Conservation (phyloP, 345 rosid species). For the Acer saccharum region DNA sequence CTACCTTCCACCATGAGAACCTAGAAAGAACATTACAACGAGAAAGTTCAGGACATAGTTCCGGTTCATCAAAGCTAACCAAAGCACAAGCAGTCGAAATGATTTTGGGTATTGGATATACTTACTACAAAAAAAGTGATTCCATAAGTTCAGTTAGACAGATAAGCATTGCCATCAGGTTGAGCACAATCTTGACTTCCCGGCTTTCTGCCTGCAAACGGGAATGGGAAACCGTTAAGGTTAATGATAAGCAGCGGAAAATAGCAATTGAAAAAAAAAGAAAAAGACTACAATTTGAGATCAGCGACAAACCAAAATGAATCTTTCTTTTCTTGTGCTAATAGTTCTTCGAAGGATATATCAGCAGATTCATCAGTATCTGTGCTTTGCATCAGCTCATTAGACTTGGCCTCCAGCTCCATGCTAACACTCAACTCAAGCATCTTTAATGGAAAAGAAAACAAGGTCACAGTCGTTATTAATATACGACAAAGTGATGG, state of each 20-base stretch:
- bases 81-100: not conserved
- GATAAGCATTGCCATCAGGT: constrained; percentile 20
- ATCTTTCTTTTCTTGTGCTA: constrained; percentile 92
- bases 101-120: not conserved
- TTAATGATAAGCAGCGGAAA: not conserved
- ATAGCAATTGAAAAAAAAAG: not conserved
- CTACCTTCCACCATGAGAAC: not conserved
- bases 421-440: constrained; percentile 64
- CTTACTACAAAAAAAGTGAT: constrained; percentile 10
- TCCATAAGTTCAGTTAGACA: constrained; percentile 16
- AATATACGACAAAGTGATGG: not conserved
- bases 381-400: constrained; percentile 37
- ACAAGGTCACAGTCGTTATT: constrained; percentile 12
- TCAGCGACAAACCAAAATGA: constrained; percentile 66
- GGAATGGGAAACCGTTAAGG: constrained; percentile 6
- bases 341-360: constrained; percentile 85
- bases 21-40: not conserved
- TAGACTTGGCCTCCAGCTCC: constrained; percentile 56
- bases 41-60: not conserved
- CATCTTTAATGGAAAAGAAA: constrained; percentile 52
- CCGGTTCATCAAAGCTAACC: not conserved
- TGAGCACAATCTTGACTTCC: constrained; percentile 56
- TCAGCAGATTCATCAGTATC: constrained; percentile 57
- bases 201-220: constrained; percentile 72
- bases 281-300: not conserved